phyloP scores from a whole-genome alignment of 2,329 filamentous ascomycete genomes.

The Triangularia verruculosa region DNA sequence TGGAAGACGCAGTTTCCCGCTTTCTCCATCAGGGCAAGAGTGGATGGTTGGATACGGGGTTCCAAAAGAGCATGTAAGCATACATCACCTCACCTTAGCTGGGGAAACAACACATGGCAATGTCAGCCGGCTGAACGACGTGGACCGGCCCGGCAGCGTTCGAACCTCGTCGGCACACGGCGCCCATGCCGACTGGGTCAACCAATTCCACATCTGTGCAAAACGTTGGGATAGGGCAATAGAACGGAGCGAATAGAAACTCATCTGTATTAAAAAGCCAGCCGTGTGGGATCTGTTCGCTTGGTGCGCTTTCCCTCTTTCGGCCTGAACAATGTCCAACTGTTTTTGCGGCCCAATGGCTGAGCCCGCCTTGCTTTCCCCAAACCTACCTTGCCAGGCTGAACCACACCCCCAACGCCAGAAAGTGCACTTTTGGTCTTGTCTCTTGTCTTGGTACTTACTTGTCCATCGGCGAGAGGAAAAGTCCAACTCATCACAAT shows the following conservation, averaged over 20 bases:
- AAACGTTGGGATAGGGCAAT: background rate
- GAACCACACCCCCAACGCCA: background rate
- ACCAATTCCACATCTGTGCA: background rate
- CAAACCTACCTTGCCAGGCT: background rate
- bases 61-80: background rate
- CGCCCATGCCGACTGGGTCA: background rate
- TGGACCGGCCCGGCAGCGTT: conserved; percentile 8
- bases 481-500: background rate
- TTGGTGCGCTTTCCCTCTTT: background rate
- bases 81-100: conserved; percentile 6
- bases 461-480: background rate
- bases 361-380: background rate
- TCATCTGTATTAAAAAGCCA: background rate
- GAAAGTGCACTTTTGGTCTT: conserved; percentile 4
- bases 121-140: conserved; percentile 7
- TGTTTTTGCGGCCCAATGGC: conserved; percentile 7
- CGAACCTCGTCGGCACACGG: background rate
- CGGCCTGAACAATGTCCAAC: background rate
- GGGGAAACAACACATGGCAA: background rate
- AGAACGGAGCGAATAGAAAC: background rate
- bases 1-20: conserved; percentile 8
- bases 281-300: background rate
- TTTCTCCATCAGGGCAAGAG: background rate
- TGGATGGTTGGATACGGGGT: background rate
- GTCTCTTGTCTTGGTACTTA: background rate